Conservation (phyloP, 140 eudicot genomes). For the Ambrosia hybrid region DNA sequence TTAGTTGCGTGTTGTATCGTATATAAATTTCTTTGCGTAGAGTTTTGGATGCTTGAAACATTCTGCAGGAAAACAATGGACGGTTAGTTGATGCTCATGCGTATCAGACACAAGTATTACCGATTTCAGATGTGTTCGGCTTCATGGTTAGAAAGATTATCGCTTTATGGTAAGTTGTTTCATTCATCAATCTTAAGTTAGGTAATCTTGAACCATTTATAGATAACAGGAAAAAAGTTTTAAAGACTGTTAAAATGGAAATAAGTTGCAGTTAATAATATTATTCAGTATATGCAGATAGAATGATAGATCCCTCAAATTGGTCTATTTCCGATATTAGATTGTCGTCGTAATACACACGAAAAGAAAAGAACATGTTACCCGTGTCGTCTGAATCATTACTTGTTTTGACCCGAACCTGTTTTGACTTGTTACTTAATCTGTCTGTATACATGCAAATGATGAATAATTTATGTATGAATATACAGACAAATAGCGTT, state of each 20-base stretch:
- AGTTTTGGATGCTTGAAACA: not conserved
- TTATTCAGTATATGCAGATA: too few species aligned
- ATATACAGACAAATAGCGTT: slow-evolving; percentile 2
- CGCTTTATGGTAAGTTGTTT: not conserved
- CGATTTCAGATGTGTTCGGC: too few species aligned
- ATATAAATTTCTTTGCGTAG: not conserved
- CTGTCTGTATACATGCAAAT: not conserved
- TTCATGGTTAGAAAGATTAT: too few species aligned
- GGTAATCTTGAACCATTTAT: not conserved
- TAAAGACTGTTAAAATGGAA: not conserved
- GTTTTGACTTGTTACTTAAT: not conserved
- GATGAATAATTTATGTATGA: not conserved
- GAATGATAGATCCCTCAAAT: not conserved
- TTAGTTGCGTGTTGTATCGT: not conserved
- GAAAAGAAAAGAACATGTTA: not conserved
- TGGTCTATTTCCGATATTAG: not conserved
- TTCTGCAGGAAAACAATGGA: not conserved
- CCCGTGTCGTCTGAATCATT: not conserved
- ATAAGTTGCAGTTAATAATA: too few species aligned
- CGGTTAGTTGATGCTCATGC: not conserved
- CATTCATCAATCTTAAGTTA: not conserved
- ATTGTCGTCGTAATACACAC: not conserved
- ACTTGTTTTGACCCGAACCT: not conserved
- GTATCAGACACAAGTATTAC: too few species aligned
- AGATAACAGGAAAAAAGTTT: not conserved